Evolutionary conservation across 345 rosid genomes (phyloP), one percentile per base, ranked within the genome.

Genomic region (Rhizophora mangle): DNA sequence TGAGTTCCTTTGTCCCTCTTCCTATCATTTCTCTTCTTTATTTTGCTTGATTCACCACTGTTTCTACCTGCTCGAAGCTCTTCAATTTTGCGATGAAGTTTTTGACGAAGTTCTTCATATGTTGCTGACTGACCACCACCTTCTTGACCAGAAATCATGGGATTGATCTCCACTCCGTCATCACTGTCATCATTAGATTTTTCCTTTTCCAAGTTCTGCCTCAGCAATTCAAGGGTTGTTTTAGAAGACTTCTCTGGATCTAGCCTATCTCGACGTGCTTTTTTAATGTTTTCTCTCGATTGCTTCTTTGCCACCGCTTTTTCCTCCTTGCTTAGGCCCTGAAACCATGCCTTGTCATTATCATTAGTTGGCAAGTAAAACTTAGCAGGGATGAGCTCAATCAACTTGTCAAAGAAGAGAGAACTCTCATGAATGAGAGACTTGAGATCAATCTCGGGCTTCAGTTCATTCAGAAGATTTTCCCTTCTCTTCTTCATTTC

Each of bases 301-400:
- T 80, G 81, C 73, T 82, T 85, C 88, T 89, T 89, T 29, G 90
- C 92, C 26, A 70, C 74, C 43, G 87, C 96, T 68, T 83, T 88
- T 58, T 86, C 83, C 36, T 53, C 76, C 75, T 89, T 94, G 80
- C 86, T 88, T 59, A 91, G 96, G 60, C 97, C 97, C 26, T 83
- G 91, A 77, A 81, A 88, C 95, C 93, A 87, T 27, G 84, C 84
- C 63, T 80, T 91, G 32, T 91, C 97, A 6, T 79, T 82, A 64
- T 88, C 98, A 79, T 88, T 91, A 56, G 3, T 52, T 2, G 96
- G 87, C 54, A 89, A 66, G 85, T 91, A 94, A 80, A 89, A 91
- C 85, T 81, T 94, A 8, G 98, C 93, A 6, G 98, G 98, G 70
- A 89, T 82, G 46, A 89, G 91, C 79, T 89, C 90, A 24, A 91